Conservation (phyloP, 176 grass and related monocot species). For the Oryza rufipogon region DNA sequence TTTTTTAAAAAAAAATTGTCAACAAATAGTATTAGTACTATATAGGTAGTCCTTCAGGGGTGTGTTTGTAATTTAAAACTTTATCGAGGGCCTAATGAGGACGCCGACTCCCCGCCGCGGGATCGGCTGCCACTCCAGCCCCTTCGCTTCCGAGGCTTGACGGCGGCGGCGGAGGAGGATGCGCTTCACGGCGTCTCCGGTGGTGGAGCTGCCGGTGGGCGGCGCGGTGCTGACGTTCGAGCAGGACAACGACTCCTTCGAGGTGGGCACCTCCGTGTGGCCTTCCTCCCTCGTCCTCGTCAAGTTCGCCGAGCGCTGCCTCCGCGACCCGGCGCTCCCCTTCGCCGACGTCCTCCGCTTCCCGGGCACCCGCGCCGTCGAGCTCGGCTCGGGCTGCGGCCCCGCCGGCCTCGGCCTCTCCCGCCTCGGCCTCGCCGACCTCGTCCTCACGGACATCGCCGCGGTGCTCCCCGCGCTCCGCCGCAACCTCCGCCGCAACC, state of each 20-base stretch:
- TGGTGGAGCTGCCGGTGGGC: constrained; percentile 77
- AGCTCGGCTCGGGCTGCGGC: constrained; percentile 83
- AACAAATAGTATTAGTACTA: too few relatives aligned
- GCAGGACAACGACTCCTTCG: constrained; percentile 92
- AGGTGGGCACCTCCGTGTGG: constrained; percentile 97
- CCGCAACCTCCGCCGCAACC: constrained; percentile 87
- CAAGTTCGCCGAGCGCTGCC: constrained; percentile 89
- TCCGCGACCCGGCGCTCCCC: constrained; percentile 51
- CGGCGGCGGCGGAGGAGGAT: constrained; percentile 40
- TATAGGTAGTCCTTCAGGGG: not conserved
- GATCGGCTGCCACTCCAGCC: not conserved
- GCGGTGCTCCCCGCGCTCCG: constrained; percentile 84
- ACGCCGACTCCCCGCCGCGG: not conserved
- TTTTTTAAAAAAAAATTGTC: too few relatives aligned
- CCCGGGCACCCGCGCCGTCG: constrained; percentile 65
- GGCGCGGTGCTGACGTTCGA: constrained; percentile 77
- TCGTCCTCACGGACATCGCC: constrained; percentile 87
- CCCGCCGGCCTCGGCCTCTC: constrained; percentile 80
- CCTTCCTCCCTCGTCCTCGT: constrained; percentile 93
- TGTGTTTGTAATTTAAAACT: accelerated
- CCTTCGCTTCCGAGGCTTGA: not conserved
- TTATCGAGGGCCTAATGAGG: not conserved
- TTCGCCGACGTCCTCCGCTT: constrained; percentile 78
- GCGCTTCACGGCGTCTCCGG: constrained; percentile 85
- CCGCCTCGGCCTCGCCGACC: constrained; percentile 70